These are phyloP conservation scores for Corchorus olitorius DNA, from an alignment of 345 rosid species.

Conservation along the genomic window DNA sequence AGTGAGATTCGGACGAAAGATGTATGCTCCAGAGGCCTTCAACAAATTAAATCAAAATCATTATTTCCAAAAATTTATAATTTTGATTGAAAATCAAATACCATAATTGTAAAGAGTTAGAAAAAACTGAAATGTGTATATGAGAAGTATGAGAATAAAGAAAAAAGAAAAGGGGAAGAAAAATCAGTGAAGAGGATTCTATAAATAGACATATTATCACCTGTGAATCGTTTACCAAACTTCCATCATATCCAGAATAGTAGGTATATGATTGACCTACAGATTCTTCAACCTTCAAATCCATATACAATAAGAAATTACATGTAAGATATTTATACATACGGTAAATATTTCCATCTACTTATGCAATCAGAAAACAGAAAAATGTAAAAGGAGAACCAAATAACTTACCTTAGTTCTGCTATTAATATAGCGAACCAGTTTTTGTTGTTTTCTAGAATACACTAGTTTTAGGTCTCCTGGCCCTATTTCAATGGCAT, in stretches of 20 bases:
- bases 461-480: slow-evolving; percentile 55
- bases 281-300: slow-evolving; percentile 43
- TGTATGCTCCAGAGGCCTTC: slow-evolving; percentile 72
- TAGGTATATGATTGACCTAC: slow-evolving; percentile 51
- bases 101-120: not conserved
- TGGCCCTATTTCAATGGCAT: slow-evolving; percentile 53
- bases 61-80: not conserved
- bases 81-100: not conserved
- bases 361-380: not conserved
- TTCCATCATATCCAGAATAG: slow-evolving; percentile 59
- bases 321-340: not conserved
- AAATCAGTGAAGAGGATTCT: not conserved
- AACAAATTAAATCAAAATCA: slow-evolving; percentile 21
- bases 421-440: slow-evolving; percentile 42
- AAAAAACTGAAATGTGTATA: not conserved
- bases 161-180: not conserved
- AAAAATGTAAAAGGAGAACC: slow-evolving; percentile 1
- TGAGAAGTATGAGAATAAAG: not conserved
- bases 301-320: slow-evolving; percentile 10
- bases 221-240: slow-evolving; percentile 43
- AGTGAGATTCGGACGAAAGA: slow-evolving; percentile 60
- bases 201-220: slow-evolving; percentile 24
- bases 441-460: slow-evolving; percentile 45
- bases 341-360: no score
- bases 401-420: slow-evolving; percentile 43